Conservation (phyloP, 2,329 filamentous ascomycete genomes). For the Rosellinia necatrix region DNA sequence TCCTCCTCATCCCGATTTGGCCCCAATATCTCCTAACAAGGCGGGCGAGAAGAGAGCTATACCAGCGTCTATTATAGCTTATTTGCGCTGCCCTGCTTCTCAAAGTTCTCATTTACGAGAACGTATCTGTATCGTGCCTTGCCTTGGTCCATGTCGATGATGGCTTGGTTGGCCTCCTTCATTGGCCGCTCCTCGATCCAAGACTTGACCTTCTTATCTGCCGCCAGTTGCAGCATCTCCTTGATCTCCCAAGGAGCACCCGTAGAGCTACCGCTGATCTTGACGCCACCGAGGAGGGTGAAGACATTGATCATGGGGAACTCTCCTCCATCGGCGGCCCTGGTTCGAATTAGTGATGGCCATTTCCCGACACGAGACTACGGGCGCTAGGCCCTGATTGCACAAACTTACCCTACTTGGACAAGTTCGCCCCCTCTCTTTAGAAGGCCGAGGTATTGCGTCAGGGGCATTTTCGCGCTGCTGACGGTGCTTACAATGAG, state of each 20-base stretch:
- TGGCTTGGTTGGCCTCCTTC: conserved; percentile 60
- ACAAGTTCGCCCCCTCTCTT: conserved; percentile 64
- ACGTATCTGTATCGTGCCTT: conserved; percentile 58
- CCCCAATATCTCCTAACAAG: no score
- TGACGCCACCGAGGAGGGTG: conserved; percentile 61
- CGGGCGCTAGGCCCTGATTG: not conserved
- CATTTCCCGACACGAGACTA: not conserved
- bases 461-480: conserved; percentile 60
- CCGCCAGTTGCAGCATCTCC: conserved; percentile 65
- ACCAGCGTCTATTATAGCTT: no score
- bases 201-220: conserved; percentile 60
- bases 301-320: conserved; percentile 57
- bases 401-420: conserved; percentile 58
- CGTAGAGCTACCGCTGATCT: conserved; percentile 53
- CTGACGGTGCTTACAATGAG: conserved; percentile 65
- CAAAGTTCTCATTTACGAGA: conserved; percentile 49
- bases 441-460: conserved; percentile 65
- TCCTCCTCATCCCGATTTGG: no score
- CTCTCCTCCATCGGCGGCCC: conserved; percentile 60
- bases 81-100: conserved; percentile 30
- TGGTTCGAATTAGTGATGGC: conserved; percentile 19
- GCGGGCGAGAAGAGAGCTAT: no score
- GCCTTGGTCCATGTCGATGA: conserved; percentile 61
- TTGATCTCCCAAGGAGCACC: conserved; percentile 62
- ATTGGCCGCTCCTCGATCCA: conserved; percentile 61